These are phyloP conservation scores for Phytomonas francai DNA, from an alignment of 208 protist genomes.

Conservation along the genomic window DNA sequence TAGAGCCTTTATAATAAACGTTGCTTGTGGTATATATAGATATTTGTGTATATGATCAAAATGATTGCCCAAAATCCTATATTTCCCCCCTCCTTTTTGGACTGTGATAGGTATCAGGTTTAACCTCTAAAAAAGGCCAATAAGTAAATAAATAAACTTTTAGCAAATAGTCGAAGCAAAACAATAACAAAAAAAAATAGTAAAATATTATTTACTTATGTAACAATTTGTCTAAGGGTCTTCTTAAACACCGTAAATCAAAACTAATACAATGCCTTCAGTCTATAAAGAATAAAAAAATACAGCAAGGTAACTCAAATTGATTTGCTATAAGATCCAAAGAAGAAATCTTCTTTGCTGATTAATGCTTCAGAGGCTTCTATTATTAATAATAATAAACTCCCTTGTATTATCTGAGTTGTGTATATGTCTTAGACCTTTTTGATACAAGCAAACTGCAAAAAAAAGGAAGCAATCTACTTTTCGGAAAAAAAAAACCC, in stretches of 20 bases:
- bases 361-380: no score
- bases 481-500: constrained; percentile 1
- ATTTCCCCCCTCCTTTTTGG: background rate
- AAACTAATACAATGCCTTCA: background rate
- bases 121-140: background rate
- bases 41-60: background rate
- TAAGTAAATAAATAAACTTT: constrained; percentile 11
- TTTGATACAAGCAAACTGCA: no score
- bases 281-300: constrained; percentile 4
- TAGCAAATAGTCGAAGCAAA: background rate
- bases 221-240: background rate
- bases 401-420: no score
- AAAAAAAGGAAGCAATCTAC: background rate
- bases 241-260: background rate
- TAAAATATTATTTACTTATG: constrained; percentile 11
- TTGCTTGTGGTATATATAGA: background rate
- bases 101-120: background rate
- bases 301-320: constrained; percentile 14
- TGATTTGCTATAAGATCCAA: background rate
- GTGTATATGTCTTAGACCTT: no score
- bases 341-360: no score
- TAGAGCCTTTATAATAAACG: background rate
- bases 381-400: no score
- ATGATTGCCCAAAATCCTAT: background rate
- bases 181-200: constrained; percentile 4